Base-by-base conservation (phyloP, 345 rosid genomes). In the Citrus sinensis region DNA sequence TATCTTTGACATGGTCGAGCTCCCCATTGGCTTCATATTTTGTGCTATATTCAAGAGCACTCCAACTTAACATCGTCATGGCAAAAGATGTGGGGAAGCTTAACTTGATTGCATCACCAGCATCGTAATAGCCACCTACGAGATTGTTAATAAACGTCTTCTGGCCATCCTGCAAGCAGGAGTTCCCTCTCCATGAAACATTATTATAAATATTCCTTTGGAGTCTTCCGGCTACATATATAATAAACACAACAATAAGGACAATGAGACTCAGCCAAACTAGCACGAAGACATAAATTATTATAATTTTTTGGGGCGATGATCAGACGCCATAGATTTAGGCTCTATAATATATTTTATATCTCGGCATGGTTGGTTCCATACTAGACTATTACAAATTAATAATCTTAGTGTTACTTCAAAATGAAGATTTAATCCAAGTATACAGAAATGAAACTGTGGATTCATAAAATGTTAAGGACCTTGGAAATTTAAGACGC, bases 1-100 rank as follows among this genome's bases (percentile, higher is more conserved):
- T 80, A 1, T 92, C 99, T 78, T 90, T 94, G 60, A 90, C 87
- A 82, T 94, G 82, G 92, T 65, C 82, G 42, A 97, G 97, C 95
- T 97, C 98, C 0, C 96, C 96, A 0, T 91, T 93, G 4, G 97
- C 98, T 80, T 94, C 94, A 55, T 92, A 97, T 68, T 97, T 94
- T 2, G 91, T 92, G 62, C 98, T 93, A 76, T 94, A 97, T 70
- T 94, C 99, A 6, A 97, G 93, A 30, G 93, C 98, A 75, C 98
- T 93, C 98, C 98, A 94, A 71, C 99, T 97, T 83, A 97, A 79
- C 99, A 94, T 93, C 13, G 99, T 94, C 90, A 97, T 88, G 74
- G 99, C 89, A 85, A 92, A 97, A 58, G 99, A 89, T 74, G 82
- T 76, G 27, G 98, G 99, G 79, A 94, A 97, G 70, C 93, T 80